Conservation (phyloP, 495 filamentous ascomycete species). For the Emericellopsis terricola region DNA sequence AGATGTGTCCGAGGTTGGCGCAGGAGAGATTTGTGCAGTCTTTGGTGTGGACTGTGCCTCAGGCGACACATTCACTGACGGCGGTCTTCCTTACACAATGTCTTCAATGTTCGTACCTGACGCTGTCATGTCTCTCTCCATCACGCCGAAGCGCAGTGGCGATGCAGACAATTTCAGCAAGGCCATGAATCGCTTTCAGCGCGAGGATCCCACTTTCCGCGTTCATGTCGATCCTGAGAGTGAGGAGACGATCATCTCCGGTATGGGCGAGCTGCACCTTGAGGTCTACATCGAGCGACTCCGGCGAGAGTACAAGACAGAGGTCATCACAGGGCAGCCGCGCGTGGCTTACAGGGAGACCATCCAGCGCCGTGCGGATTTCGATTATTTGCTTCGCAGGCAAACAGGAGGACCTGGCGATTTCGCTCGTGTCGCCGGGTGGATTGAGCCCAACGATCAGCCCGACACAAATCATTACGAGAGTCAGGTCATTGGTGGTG, state of each 20-base stretch:
- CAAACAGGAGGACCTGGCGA: constrained; percentile 95
- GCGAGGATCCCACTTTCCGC: constrained; percentile 96
- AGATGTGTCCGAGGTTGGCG: constrained; percentile 76
- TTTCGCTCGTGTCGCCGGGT: constrained; percentile 85
- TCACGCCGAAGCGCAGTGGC: constrained; percentile 89
- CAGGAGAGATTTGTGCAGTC: constrained; percentile 95
- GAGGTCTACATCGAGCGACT: constrained; percentile 98
- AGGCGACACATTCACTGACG: constrained; percentile 96
- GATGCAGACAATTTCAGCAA: constrained; percentile 92
- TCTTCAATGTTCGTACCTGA: constrained; percentile 98
- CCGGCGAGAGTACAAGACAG: constrained; percentile 91
- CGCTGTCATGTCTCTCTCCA: constrained; percentile 91
- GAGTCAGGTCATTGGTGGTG: constrained; percentile 71
- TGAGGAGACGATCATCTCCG: constrained; percentile 91
- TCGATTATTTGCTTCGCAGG: constrained; percentile 90
- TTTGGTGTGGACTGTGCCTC: constrained; percentile 98
- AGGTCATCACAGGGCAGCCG: constrained; percentile 86
- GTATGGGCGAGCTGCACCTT: constrained; percentile 96
- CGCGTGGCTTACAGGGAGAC: constrained; percentile 98
- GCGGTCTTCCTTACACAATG: constrained; percentile 84
- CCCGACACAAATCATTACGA: constrained; percentile 71
- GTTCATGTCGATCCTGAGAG: constrained; percentile 81
- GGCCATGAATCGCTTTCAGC: constrained; percentile 97
- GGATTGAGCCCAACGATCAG: constrained; percentile 63
- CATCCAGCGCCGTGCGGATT: constrained; percentile 54